A percentile compares a stretch with the other conserved stretches of the same genome.
These are phyloP conservation scores for Kalanchoe fedtschenkoi DNA, from an alignment of 164 flowering plant species.

Conservation along the genomic window DNA sequence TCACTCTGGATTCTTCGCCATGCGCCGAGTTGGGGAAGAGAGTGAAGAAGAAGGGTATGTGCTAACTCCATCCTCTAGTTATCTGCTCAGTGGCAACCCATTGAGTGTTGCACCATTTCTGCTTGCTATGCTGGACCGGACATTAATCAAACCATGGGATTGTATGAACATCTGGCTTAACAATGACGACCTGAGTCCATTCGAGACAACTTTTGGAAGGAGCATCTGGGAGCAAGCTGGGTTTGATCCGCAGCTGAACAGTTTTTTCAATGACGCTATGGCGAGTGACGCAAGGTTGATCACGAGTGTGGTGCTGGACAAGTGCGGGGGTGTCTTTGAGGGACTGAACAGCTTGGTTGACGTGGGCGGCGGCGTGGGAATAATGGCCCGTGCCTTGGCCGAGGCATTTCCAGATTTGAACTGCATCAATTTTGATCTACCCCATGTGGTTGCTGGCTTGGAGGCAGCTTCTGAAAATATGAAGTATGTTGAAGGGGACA, in stretches of 20 bases:
- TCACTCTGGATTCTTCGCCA: slow-evolving; percentile 18
- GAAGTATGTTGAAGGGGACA: slow-evolving; percentile 20
- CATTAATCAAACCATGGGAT: slow-evolving; percentile 11
- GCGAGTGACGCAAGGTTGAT: slow-evolving; percentile 11
- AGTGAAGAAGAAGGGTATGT: slow-evolving; percentile 12
- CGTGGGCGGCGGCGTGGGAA: slow-evolving; percentile 19
- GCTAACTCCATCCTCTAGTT: slow-evolving; percentile 22
- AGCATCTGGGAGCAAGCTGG: slow-evolving; percentile 13
- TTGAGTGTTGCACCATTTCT: slow-evolving; percentile 11
- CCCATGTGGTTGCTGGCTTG: slow-evolving; percentile 19
- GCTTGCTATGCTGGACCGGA: slow-evolving; percentile 20
- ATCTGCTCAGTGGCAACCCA: slow-evolving; percentile 22
- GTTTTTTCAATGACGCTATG: slow-evolving; percentile 14
- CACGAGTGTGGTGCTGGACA: slow-evolving; percentile 2
- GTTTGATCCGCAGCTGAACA: slow-evolving; percentile 4
- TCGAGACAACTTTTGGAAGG: slow-evolving; percentile 13
- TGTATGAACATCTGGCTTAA: slow-evolving; percentile 15
- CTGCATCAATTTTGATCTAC: slow-evolving; percentile 22
- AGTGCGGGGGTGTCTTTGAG: slow-evolving; percentile 15
- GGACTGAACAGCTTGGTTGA: slow-evolving; percentile 18
- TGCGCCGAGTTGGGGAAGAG: too few species aligned
- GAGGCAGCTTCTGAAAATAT: slow-evolving; percentile 12
- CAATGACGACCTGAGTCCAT: slow-evolving; percentile 12
- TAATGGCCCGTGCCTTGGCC: slow-evolving; percentile 5
- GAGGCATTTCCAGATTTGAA: slow-evolving; percentile 13